phyloP scores from a whole-genome alignment of 306 rosid genomes.

The Psophocarpus tetragonolobus region DNA sequence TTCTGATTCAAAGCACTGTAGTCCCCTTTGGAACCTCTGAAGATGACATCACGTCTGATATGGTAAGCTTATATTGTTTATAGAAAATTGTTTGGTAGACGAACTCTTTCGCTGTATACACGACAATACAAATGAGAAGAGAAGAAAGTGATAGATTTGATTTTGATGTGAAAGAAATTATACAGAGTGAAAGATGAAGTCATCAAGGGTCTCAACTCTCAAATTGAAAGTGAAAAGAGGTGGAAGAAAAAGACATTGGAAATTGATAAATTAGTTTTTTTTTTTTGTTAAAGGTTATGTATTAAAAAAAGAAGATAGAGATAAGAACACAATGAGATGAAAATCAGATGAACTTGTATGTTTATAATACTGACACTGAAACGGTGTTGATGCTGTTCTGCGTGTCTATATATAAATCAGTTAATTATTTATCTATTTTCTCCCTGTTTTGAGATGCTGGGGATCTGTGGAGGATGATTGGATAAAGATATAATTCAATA shows the following conservation, averaged over 20 bases:
- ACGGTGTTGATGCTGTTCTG: background rate
- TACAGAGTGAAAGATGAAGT: background rate
- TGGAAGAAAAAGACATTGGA: background rate
- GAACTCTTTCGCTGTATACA: background rate
- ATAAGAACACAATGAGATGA: background rate
- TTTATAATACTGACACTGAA: background rate
- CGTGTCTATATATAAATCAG: background rate
- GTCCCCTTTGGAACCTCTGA: slow-evolving; percentile 70
- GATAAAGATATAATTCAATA: slow-evolving; percentile 8
- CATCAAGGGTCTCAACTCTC: background rate
- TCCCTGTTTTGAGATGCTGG: slow-evolving; percentile 2
- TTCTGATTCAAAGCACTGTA: slow-evolving; percentile 72
- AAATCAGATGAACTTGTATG: background rate
- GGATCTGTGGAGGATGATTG: background rate
- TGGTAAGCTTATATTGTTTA: slow-evolving; percentile 46
- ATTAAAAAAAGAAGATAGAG: background rate
- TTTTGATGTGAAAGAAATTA: background rate
- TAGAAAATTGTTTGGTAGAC: background rate
- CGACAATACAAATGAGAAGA: background rate
- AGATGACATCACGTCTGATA: slow-evolving; percentile 64
- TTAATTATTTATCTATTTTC: background rate
- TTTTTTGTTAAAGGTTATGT: background rate
- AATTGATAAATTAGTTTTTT: background rate
- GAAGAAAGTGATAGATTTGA: background rate
- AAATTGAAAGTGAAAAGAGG: background rate